Evolutionary conservation across 768 basidiomycete genomes (phyloP), one percentile per base, ranked within the genome.

Genomic region (Cyclocybe aegerita): DNA sequence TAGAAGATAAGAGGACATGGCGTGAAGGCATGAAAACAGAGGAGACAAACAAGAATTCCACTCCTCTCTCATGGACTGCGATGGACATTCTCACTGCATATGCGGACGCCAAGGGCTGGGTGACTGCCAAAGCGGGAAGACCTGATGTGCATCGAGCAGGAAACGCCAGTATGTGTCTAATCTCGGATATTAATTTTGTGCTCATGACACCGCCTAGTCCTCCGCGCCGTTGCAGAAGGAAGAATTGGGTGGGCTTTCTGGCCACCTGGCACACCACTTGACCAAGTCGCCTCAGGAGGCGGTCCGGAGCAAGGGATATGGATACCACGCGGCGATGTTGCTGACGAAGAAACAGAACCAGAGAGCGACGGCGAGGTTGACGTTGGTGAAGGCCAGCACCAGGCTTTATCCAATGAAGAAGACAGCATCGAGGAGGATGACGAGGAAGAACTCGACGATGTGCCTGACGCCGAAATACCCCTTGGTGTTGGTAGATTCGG

Each of bases 101-200:
- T 65, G 93, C 95, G 1, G 65, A 79, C 43, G 72, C 77, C 50
- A 90, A 88, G 64, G 87, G 90, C 14, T 93, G 87, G 85, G 67
- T 94, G 37, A 98, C 95, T 31, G 94, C 95, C 8, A 90, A 93
- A 66, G 90, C 90, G 4, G 94, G 93, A 1, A 69, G 95, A 53
- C 87, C 93, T 2, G 95, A 98, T 68, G 72, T 89, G 16, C 86
- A 92, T 61, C 81, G 95, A 37, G 91, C 95, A 3, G 95, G 93
- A 31, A 95, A 95, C 64, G 82, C 85, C 9, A 85, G 93, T 93
- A 65, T 65, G 91, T 80, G 7, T n/a, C 50, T 16, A 7, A 34
- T 32, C 17, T 45, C 37, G 7, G 40, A 36, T 34, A 9, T 14
- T 38, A 29, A 11, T 33, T 45, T 12, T 15, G 37, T 47, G 45